Conservation (phyloP, 495 filamentous ascomycete species). For the Hypoxylon subgilvum region DNA sequence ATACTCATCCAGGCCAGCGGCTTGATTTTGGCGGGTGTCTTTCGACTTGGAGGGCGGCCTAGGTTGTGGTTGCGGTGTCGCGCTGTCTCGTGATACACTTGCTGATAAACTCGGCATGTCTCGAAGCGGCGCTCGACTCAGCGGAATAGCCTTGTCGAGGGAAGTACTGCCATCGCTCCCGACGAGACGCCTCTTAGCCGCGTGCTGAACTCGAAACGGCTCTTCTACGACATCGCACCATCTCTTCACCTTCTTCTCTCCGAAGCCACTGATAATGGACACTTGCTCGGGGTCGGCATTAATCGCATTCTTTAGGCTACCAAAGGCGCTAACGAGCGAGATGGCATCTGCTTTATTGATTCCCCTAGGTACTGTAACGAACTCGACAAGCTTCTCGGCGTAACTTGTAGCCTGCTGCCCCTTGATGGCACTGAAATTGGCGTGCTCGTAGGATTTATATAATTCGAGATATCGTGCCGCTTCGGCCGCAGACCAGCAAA, state of each 20-base stretch:
- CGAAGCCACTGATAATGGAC: slow-evolving; percentile 83
- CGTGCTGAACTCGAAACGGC: slow-evolving; percentile 76
- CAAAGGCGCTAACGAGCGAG: slow-evolving; percentile 84
- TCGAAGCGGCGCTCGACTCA: slow-evolving; percentile 46
- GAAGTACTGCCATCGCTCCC: slow-evolving; percentile 18
- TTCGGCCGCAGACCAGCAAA: slow-evolving; percentile 93
- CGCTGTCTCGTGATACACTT: slow-evolving; percentile 27
- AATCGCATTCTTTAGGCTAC: slow-evolving; percentile 80
- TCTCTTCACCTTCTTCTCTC: slow-evolving; percentile 87
- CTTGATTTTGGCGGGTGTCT: slow-evolving; percentile 4
- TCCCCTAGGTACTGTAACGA: slow-evolving; percentile 84
- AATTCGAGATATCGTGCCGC: slow-evolving; percentile 91
- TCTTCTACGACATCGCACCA: slow-evolving; percentile 84
- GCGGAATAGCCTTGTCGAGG: slow-evolving; percentile 47
- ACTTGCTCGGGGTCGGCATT: slow-evolving; percentile 89
- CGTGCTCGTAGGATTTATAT: slow-evolving; percentile 91
- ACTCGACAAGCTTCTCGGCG: slow-evolving; percentile 87
- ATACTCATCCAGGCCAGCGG: slow-evolving; percentile 35
- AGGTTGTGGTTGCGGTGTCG: slow-evolving; percentile 31
- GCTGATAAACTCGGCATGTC: slow-evolving; percentile 40
- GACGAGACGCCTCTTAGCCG: slow-evolving; percentile 60
- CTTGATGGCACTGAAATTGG: slow-evolving; percentile 77
- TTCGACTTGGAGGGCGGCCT: neutral
- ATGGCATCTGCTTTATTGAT: slow-evolving; percentile 96
- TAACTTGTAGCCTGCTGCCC: slow-evolving; percentile 83